A percentile compares a stretch with the other conserved stretches of the same genome.
These are phyloP conservation scores for Arctium minus DNA, from an alignment of 129 eudicot species.

Conservation along the genomic window DNA sequence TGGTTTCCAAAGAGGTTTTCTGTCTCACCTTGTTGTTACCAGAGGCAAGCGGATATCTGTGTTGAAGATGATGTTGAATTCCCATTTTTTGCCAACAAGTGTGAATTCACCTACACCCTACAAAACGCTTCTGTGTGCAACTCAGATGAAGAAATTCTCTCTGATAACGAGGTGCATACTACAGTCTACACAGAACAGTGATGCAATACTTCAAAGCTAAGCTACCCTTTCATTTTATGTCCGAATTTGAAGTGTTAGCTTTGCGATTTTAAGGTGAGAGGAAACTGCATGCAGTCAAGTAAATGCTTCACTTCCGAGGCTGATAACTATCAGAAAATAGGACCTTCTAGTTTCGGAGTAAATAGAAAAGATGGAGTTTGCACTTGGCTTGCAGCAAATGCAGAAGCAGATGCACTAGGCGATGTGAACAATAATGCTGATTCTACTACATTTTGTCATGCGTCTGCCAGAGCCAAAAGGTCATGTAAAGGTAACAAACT, in stretches of 20 bases:
- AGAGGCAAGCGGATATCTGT: constrained; percentile 39
- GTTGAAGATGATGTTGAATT: constrained; percentile 67
- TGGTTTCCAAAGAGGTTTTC: neutral
- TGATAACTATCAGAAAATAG: constrained; percentile 26
- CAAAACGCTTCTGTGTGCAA: constrained; percentile 10
- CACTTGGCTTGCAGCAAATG: constrained; percentile 50
- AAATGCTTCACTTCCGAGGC: constrained; percentile 14
- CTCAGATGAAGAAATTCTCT: constrained; percentile 49
- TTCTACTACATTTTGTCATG: constrained; percentile 25
- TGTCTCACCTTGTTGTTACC: constrained; percentile 19
- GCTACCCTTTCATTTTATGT: neutral
- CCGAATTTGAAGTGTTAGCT: neutral
- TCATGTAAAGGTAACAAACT: constrained; percentile 40
- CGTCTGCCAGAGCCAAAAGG: constrained; percentile 33
- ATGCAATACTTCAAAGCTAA: neutral
- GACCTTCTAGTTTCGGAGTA: constrained; percentile 25
- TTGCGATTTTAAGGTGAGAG: constrained; percentile 14
- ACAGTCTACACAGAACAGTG: neutral
- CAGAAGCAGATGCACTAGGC: constrained; percentile 44
- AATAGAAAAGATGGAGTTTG: constrained; percentile 24
- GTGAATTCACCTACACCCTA: constrained; percentile 19
- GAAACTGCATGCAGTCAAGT: constrained; percentile 23
- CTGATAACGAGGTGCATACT: constrained; percentile 60
- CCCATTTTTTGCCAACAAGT: constrained; percentile 43
- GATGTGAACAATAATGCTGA: constrained; percentile 29